Evolutionary conservation across 164 flowering plant genomes (phyloP).

Genomic region (Macadamia integrifolia): DNA sequence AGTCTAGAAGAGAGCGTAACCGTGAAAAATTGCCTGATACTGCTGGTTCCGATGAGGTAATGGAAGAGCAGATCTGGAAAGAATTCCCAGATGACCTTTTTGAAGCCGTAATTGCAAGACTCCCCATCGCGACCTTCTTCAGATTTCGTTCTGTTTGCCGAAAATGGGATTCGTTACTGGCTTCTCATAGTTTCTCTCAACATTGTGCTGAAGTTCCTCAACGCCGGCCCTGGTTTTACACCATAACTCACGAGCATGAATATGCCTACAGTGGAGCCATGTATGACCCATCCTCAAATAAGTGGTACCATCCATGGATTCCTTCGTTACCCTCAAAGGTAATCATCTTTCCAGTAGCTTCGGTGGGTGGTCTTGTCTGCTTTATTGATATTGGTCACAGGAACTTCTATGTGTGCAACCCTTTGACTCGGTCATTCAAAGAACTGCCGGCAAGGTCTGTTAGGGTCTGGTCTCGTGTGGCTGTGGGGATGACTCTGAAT

Average conservation of each 20-base stretch:
- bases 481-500: conserved; percentile 79
- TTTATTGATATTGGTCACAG: conserved; percentile 72
- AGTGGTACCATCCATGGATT: conserved; percentile 78
- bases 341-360: conserved; percentile 80
- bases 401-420: conserved; percentile 81
- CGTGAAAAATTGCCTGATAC: conserved; percentile 32
- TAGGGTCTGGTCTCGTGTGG: conserved; percentile 79
- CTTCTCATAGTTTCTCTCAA: conserved; percentile 65
- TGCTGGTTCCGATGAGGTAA: conserved; percentile 26
- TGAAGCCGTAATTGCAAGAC: conserved; percentile 91
- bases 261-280: conserved; percentile 60
- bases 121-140: conserved; percentile 73
- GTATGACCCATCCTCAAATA: conserved; percentile 70
- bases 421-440: conserved; percentile 65
- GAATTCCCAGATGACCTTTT: conserved; percentile 90
- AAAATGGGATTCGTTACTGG: conserved; percentile 74
- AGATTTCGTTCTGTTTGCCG: conserved; percentile 76
- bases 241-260: conserved; percentile 70
- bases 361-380: conserved; percentile 90
- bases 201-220: conserved; percentile 57
- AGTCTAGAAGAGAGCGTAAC: conserved; percentile 54
- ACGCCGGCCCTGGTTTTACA: conserved; percentile 82
- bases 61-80: conserved; percentile 83
- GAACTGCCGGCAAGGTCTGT: conserved; percentile 77
- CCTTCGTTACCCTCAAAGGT: conserved; percentile 49